Evolutionary conservation across 2,329 filamentous ascomycete species (phyloP).

Genomic region (Myriangium duriaei): DNA sequence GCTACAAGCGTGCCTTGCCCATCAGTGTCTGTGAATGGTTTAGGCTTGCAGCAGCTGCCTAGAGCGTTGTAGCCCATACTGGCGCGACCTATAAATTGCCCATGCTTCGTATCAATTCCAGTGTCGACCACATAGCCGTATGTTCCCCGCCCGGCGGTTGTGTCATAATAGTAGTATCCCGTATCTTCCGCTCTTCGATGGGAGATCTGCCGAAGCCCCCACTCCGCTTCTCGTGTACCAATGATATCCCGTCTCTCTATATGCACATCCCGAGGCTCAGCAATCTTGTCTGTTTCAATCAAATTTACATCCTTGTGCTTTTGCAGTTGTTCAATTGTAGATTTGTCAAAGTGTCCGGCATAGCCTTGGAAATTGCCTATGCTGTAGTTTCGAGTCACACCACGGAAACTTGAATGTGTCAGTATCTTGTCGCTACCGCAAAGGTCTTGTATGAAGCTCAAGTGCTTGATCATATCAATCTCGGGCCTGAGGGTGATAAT

Average conservation of each 20-base stretch:
- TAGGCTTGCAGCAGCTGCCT: conserved; percentile 14
- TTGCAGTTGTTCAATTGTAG: conserved; percentile 10
- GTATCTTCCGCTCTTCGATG: conserved; percentile 7
- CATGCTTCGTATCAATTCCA: conserved; percentile 17
- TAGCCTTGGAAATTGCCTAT: conserved; percentile 11
- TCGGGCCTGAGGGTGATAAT: conserved; percentile 11
- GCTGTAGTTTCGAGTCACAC: conserved; percentile 6
- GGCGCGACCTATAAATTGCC: conserved; percentile 26
- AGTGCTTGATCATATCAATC: conserved; percentile 5
- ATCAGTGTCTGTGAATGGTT: conserved; percentile 34
- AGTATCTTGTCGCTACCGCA: conserved; percentile 9
- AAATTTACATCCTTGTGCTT: conserved; percentile 9
- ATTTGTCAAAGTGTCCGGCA: conserved; percentile 10
- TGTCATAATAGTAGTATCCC: conserved; percentile 12
- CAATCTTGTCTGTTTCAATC: conserved; percentile 11
- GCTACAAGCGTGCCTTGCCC: conserved; percentile 54
- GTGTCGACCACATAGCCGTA: conserved; percentile 31
- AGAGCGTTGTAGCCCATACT: conserved; percentile 21
- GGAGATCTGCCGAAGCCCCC: conserved; percentile 15
- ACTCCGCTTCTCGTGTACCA: conserved; percentile 13
- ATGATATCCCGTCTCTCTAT: too few relatives aligned
- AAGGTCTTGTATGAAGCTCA: conserved; percentile 10
- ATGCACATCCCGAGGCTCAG: conserved; percentile 10
- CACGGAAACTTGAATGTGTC: conserved; percentile 7
- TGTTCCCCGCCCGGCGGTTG: conserved; percentile 19